Base-by-base conservation (phyloP, 257 asterid genomes). In the Capsicum chinense region DNA sequence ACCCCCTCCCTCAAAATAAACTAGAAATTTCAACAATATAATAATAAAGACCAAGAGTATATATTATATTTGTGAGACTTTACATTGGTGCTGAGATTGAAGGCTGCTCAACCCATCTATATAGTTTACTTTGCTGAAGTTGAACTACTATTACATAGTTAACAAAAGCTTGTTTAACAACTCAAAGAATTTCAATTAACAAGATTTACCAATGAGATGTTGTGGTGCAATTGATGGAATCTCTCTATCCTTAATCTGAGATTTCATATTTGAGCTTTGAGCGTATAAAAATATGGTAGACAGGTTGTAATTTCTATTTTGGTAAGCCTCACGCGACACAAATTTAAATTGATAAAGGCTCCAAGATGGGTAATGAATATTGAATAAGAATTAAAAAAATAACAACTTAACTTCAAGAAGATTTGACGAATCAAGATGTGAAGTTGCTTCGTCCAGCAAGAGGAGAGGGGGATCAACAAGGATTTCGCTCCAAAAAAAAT, bases 21-120 rank as follows among this genome's bases (percentile, higher is more conserved):
- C 19, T 50, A 52, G 14, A 21, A 52, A 52, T n/a, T 66, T 66
- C 73, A 66, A 66, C 0, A 66, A 66, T 66, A 66, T 73, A 26
- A 76, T 76, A 76, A 76, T 76, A 52, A 21, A 76, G 13, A 50
- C 48, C 26, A 21, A 52, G 81, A 76, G 48, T 52, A 52, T 66
- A 48, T 48, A 33, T 7, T 26, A 12, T 64, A 64, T 48, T 15
- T 13, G 21, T 21, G n/a, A 47, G 17, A 73, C 39, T 73, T 47
- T n/a, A 12, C 6, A 73, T 19, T 73, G 15, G 58, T 73, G 19
- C 42, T 48, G 60, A 48, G 37, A 19, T 73, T 8, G 37, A 73
- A 73, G 60, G 17, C 19, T 73, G 4, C 19, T 73, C 80, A 73
- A 48, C n/a, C 42, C 59, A 47, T 19, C 19, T 48, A 73, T 19